These are phyloP conservation scores for Aegilops umbellulata DNA, from an alignment of 176 grass and related monocot species.

Conservation along the genomic window DNA sequence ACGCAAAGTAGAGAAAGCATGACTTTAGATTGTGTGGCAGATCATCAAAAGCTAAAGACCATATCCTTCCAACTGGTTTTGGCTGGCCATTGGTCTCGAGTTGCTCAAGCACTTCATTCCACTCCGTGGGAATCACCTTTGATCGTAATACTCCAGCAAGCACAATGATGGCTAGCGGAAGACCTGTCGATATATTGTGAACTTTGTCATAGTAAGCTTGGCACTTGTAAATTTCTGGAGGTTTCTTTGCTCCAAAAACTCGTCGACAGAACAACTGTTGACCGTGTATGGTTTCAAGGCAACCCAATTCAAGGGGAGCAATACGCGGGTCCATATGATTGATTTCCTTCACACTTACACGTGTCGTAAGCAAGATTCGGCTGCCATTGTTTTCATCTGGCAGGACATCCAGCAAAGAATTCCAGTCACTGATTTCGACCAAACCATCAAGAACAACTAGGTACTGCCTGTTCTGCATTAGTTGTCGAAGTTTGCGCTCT, in stretches of 20 bases:
- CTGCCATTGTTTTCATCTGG: constrained; percentile 32
- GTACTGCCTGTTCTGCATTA: constrained; percentile 29
- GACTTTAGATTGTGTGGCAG: constrained; percentile 51
- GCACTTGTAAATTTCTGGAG: constrained; percentile 22
- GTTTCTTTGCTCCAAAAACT: constrained; percentile 40
- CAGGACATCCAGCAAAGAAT: constrained; percentile 31
- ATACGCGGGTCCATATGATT: constrained; percentile 29
- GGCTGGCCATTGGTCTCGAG: constrained; percentile 38
- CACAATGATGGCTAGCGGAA: constrained; percentile 40
- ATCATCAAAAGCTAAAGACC: constrained; percentile 41
- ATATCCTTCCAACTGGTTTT: constrained; percentile 33
- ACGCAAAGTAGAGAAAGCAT: constrained; percentile 52
- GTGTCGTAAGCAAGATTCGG: constrained; percentile 42
- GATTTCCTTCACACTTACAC: constrained; percentile 43
- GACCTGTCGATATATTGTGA: constrained; percentile 37
- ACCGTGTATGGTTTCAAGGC: constrained; percentile 27
- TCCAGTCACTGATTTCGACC: constrained; percentile 39
- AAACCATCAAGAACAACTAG: constrained; percentile 49
- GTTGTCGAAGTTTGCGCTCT: background rate
- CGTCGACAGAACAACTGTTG: constrained; percentile 24
- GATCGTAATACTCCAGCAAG: constrained; percentile 45
- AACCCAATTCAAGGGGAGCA: constrained; percentile 17
- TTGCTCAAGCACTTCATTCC: constrained; percentile 37
- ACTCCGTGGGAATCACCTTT: constrained; percentile 34
- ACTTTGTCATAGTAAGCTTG: constrained; percentile 37